Conservation (phyloP, 1,284 basidiomycete genomes). For the Tausonia pullulans region DNA sequence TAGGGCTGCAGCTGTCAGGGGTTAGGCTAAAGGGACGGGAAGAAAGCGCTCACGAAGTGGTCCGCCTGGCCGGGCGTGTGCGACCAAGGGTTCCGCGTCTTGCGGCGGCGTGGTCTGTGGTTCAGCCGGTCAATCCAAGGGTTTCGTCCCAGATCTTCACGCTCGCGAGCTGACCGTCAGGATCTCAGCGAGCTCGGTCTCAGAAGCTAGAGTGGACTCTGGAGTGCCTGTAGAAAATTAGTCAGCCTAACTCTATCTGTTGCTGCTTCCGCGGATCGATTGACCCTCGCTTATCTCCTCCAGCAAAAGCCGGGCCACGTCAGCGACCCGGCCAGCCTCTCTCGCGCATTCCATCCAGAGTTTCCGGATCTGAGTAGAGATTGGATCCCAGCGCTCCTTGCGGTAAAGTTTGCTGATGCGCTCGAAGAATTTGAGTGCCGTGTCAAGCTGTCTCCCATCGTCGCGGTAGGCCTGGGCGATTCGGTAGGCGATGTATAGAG, state of each 20-base stretch:
- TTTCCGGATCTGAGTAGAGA: constrained; percentile 57
- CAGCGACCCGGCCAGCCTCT: constrained; percentile 58
- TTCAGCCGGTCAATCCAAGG: constrained; percentile 42
- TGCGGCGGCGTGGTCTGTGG: too few relatives aligned
- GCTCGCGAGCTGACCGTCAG: constrained; percentile 48
- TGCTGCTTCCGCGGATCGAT: constrained; percentile 18
- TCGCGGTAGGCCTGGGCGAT: constrained; percentile 67
- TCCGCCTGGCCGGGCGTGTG: not conserved
- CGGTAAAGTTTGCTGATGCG: constrained; percentile 73
- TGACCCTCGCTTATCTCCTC: constrained; percentile 67
- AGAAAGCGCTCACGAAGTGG: not conserved
- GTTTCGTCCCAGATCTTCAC: not conserved
- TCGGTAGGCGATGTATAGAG: constrained; percentile 69
- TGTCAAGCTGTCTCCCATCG: constrained; percentile 61
- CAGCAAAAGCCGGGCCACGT: constrained; percentile 58
- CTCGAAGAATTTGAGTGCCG: constrained; percentile 82
- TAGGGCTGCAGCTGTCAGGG: not conserved
- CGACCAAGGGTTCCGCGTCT: constrained; percentile 31
- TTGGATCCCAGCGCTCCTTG: constrained; percentile 60
- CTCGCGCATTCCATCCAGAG: constrained; percentile 72
- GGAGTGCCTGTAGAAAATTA: constrained; percentile 28
- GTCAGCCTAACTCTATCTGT: constrained; percentile 11
- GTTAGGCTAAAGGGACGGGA: not conserved
- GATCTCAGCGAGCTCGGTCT: constrained; percentile 56
- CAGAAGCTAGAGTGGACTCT: not conserved